Percentiles rank a stretch among this genome's conserved stretches.
These are phyloP conservation scores for Eimeria brunetti DNA, from an alignment of 169 alveolate genomes.

Conservation along the genomic window DNA sequence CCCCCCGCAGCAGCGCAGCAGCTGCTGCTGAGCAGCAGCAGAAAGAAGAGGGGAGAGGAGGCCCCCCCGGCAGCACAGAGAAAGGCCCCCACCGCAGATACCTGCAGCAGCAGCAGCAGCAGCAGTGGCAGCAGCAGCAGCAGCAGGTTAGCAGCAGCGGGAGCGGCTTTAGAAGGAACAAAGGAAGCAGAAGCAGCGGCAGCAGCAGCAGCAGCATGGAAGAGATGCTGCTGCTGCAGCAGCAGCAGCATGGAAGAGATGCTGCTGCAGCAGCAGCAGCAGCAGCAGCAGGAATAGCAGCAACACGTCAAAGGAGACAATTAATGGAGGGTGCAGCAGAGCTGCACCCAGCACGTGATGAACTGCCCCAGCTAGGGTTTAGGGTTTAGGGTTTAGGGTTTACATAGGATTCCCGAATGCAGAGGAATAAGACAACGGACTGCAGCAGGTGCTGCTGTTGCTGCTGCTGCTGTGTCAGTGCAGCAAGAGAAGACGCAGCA, in stretches of 20 bases:
- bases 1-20: conserved; percentile 33
- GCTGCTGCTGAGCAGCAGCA: conserved; percentile 21
- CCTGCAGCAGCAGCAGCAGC: conserved; percentile 11
- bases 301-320: background rate
- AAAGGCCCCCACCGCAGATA: background rate
- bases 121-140: background rate
- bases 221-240: background rate
- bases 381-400: conserved; percentile 16
- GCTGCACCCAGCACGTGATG: background rate
- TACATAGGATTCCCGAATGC: conserved; percentile 6
- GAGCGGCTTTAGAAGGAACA: background rate
- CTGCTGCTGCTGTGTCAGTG: background rate
- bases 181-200: background rate
- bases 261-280: conserved; percentile 13
- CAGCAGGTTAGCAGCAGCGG: background rate
- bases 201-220: conserved; percentile 5
- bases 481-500: background rate
- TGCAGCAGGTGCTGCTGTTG: background rate
- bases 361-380: background rate
- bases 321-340: background rate
- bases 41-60: background rate
- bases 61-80: conserved; percentile 6
- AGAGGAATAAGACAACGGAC: background rate
- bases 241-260: background rate
- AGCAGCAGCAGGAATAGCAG: background rate